Conservation (phyloP, 257 asterid species). For the Solanum bulbocastanum region DNA sequence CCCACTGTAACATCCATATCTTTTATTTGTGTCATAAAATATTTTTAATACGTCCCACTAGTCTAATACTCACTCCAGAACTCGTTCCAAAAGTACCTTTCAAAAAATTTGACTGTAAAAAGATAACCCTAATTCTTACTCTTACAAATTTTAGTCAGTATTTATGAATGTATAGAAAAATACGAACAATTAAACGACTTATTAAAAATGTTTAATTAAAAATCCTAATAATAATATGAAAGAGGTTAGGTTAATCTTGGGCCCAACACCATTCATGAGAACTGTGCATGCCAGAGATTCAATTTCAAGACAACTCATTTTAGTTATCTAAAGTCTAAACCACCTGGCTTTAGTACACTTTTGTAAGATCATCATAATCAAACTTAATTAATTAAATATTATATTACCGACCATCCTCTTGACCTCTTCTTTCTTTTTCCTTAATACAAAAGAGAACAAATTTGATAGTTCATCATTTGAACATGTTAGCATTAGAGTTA, state of each 20-base stretch:
- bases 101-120: too few species aligned
- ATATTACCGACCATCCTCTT: background rate
- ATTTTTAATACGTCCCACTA: too few species aligned
- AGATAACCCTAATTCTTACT: background rate
- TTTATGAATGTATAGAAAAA: background rate
- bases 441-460: background rate
- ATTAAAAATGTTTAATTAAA: background rate
- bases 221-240: background rate
- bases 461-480: background rate
- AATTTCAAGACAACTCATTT: constrained; percentile 34
- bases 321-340: constrained; percentile 9
- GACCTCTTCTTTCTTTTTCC: background rate
- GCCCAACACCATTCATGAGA: constrained; percentile 13
- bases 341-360: constrained; percentile 24
- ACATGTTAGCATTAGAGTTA: background rate
- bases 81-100: too few species aligned
- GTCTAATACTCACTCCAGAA: too few species aligned
- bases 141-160: background rate
- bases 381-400: background rate
- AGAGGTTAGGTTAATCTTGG: constrained; percentile 28
- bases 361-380: background rate
- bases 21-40: too few species aligned
- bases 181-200: background rate
- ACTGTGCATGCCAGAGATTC: constrained; percentile 1
- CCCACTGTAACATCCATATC: too few species aligned